A percentile compares a stretch with the other conserved stretches of the same genome.
These are phyloP conservation scores for Paracoccidioides lutzii DNA, from an alignment of 2,329 filamentous ascomycete species.

Conservation along the genomic window DNA sequence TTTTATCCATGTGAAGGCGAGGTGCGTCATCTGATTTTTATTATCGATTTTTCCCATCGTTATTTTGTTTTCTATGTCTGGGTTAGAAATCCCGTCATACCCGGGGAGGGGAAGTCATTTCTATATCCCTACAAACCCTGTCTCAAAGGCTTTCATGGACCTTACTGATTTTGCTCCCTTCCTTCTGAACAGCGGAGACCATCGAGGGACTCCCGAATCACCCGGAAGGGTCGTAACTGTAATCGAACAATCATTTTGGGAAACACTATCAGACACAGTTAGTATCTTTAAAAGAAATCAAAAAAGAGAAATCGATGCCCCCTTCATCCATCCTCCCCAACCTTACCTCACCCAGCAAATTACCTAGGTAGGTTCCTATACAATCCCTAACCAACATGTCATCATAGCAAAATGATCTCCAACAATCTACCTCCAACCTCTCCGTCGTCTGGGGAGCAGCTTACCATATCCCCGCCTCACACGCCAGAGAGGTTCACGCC, in stretches of 20 bases:
- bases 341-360: not conserved
- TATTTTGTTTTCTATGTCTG: no score
- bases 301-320: no score
- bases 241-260: constrained; percentile 74
- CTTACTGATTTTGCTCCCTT: not conserved
- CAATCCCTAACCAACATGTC: not conserved
- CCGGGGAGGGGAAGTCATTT: no score
- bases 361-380: not conserved
- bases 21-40: not conserved
- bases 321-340: no score
- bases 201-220: constrained; percentile 75
- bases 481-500: constrained; percentile 66
- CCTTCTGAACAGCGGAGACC: constrained; percentile 58
- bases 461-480: constrained; percentile 63
- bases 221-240: constrained; percentile 90
- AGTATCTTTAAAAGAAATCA: not conserved
- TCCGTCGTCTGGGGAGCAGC: constrained; percentile 73
- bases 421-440: constrained; percentile 19
- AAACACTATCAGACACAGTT: constrained; percentile 31
- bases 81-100: not conserved
- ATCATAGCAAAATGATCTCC: constrained; percentile 22
- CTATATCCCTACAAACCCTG: not conserved
- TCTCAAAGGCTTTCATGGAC: not conserved
- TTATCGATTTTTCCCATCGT: no score
- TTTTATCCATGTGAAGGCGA: constrained; percentile 2